Evolutionary conservation across 2,329 filamentous ascomycete species (phyloP), one percentile per base, ranked within the genome.

Genomic region (Verticillium nonalfalfae): DNA sequence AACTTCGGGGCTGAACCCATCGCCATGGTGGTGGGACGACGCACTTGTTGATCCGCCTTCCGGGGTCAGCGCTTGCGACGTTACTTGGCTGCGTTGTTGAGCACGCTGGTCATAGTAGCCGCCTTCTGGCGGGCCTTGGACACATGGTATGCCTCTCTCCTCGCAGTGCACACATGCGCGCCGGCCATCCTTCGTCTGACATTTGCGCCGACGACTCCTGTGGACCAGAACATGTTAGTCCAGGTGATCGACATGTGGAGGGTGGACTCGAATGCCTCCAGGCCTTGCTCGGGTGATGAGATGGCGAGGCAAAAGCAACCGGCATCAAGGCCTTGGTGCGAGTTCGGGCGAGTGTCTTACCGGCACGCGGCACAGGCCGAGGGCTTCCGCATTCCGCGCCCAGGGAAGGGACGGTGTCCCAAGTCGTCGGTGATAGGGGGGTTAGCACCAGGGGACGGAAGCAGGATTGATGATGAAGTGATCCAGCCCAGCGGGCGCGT

Each of bases 161-260:
- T 71, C 68, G 68, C 85, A 87, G 56, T 85, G 77, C 9, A 78
- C 70, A 66, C 85, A 88, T 18, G 75, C 69, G 2, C 83, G 83
- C 15, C 76, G 68, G 21, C 60, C 62, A 34, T 65, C 58, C 26
- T 58, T 60, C 33, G 57, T 60, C 35, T 64, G 60, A 50, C 62
- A 65, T 52, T 60, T 65, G 39, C 63, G 63, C 62, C 63, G 62
- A 26, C 63, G 63, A 38, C 45, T 50, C 45, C 45, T 50, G 21
- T 21, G 45, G 13, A 50, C 45, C 7, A 21, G 45, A 50, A n/a
- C 45, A 50, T 50, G 45, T 50, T 18, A 50, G 45, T 50, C 45
- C 35, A 21, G 21, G 45, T 50, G 45, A 50, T 50, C 45, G 45
- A 26, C 45, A 50, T 50, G 45, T 9, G 45, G 45, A 18, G 45